Conservation (phyloP, 345 rosid species). For the Reutealis trisperma region DNA sequence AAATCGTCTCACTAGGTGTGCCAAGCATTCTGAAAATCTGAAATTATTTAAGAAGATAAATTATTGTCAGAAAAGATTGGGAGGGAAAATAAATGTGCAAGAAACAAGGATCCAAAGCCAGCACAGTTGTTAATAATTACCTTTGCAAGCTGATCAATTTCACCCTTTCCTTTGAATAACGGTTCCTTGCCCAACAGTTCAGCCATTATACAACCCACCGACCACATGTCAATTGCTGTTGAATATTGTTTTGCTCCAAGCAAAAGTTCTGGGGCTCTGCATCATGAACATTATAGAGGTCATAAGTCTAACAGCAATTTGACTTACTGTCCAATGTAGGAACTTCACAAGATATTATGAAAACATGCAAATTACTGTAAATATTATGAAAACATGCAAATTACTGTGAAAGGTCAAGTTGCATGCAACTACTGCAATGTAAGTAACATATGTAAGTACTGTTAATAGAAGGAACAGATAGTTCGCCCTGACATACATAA, state of each 20-base stretch:
- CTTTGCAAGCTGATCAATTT: slow-evolving; percentile 72
- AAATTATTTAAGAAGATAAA: not conserved
- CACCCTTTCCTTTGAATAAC: slow-evolving; percentile 65
- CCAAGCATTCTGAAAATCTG: slow-evolving; percentile 81
- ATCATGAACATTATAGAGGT: slow-evolving; percentile 14
- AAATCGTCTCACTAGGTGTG: slow-evolving; percentile 63
- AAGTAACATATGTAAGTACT: no score
- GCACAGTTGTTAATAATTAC: slow-evolving; percentile 28
- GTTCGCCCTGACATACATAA: no score
- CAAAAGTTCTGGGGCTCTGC: slow-evolving; percentile 86
- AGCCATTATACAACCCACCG: slow-evolving; percentile 91
- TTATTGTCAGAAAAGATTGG: not conserved
- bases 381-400: not conserved
- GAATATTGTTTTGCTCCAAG: slow-evolving; percentile 79
- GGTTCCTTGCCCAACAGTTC: slow-evolving; percentile 77
- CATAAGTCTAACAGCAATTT: slow-evolving; percentile 12
- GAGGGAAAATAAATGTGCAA: not conserved
- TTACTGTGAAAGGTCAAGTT: no score
- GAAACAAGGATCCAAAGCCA: not conserved
- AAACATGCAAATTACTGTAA: not conserved
- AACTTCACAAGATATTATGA: not conserved
- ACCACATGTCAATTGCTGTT: slow-evolving; percentile 95
- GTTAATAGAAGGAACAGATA: no score
- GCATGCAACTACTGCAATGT: not conserved
- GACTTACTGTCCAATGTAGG: not conserved